Conservation (phyloP, 495 filamentous ascomycete genomes). For the Lasiosphaeria hispida region DNA sequence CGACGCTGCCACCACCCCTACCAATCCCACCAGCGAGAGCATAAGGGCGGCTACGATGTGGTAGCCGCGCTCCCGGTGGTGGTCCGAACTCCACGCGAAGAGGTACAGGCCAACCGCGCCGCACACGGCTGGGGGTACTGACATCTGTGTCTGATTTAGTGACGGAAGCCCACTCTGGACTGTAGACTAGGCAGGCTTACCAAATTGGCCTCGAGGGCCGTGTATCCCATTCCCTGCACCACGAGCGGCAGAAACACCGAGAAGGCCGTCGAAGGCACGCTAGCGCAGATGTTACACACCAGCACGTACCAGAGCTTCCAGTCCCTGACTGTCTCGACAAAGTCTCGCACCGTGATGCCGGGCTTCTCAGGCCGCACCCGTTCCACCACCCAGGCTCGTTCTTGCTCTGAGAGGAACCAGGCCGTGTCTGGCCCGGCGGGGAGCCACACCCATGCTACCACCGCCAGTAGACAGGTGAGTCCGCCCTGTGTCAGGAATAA, state of each 20-base stretch:
- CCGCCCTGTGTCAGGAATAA: slow-evolving; percentile 57
- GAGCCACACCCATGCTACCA: slow-evolving; percentile 50
- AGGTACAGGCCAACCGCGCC: slow-evolving; percentile 47
- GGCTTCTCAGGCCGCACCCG: slow-evolving; percentile 20
- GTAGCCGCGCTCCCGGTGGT: slow-evolving; percentile 40
- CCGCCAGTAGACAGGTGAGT: slow-evolving; percentile 46
- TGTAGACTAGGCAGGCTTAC: slow-evolving; percentile 17
- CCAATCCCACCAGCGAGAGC: slow-evolving; percentile 47
- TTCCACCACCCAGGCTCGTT: slow-evolving; percentile 45
- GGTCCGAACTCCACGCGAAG: slow-evolving; percentile 28
- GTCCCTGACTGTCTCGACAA: slow-evolving; percentile 48
- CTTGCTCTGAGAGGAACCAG: slow-evolving; percentile 52
- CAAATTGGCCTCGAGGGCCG: slow-evolving; percentile 49
- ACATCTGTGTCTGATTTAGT: slow-evolving; percentile 27
- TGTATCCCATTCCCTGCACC: slow-evolving; percentile 39
- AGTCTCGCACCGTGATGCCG: slow-evolving; percentile 33
- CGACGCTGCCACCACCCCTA: slow-evolving; percentile 38
- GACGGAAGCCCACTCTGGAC: background rate
- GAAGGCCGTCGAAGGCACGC: slow-evolving; percentile 53
- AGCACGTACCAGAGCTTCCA: slow-evolving; percentile 54
- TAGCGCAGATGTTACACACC: slow-evolving; percentile 52
- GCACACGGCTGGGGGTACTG: slow-evolving; percentile 54
- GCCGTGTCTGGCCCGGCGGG: slow-evolving; percentile 48
- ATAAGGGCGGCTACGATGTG: slow-evolving; percentile 50
- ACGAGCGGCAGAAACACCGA: slow-evolving; percentile 57